Conservation (phyloP, 495 filamentous ascomycete genomes). For the Neurospora sp. region DNA sequence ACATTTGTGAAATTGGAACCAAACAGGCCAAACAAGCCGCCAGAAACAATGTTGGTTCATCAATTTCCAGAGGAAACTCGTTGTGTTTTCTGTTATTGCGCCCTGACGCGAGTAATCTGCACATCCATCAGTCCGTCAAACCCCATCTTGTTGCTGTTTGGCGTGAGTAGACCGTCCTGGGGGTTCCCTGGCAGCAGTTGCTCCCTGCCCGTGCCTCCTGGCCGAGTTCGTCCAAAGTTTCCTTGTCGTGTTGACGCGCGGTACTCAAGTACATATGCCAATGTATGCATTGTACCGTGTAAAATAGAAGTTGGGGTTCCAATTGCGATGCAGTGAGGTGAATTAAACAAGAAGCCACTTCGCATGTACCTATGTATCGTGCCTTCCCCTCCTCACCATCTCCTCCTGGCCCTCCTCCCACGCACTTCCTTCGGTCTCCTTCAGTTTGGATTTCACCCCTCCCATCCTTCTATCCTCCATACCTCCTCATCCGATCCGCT, state of each 20-base stretch:
- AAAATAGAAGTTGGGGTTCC: neutral
- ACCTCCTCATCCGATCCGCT: neutral
- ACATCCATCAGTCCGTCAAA: neutral
- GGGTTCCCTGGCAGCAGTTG: neutral
- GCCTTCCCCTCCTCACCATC: neutral
- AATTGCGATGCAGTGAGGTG: neutral
- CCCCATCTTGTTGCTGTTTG: neutral
- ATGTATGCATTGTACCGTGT: neutral
- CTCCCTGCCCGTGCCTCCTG: neutral
- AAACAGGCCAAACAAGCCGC: neutral
- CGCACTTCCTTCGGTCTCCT: neutral
- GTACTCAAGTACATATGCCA: neutral
- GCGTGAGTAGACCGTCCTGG: neutral
- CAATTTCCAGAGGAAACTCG: neutral
- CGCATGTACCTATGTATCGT: neutral
- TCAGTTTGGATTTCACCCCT: neutral
- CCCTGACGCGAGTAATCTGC: neutral
- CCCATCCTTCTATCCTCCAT: neutral
- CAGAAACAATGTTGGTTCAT: neutral
- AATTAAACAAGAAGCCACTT: neutral
- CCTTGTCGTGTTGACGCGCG: neutral
- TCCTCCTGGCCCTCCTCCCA: neutral
- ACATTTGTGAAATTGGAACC: constrained; percentile 17
- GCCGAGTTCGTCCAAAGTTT: neutral
- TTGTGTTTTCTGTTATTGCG: neutral